Evolutionary conservation across 2,329 filamentous ascomycete species (phyloP), one percentile per base, ranked within the genome.

Genomic region (Claviceps capensis): DNA sequence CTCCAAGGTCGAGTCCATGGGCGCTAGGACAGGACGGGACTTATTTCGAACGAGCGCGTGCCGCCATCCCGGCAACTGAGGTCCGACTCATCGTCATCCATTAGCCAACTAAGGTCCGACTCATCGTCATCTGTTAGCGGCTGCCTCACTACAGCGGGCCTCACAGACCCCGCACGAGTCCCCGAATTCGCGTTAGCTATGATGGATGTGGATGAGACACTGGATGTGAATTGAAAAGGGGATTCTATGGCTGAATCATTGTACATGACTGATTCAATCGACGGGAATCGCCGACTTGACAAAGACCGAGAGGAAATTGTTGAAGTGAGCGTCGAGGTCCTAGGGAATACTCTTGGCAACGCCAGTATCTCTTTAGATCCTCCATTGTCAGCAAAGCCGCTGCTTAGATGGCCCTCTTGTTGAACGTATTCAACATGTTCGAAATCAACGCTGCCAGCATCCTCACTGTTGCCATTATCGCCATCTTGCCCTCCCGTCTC

Each of bases 1-100:
- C 16, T 36, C 50, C 50, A 51, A 19, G 44, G 44, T 34, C 50
- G 50, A 36, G 37, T 51, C 50, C 44, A 51, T 47, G 6, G 38
- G 42, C 44, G 36, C 36, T 36, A 19, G 22, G 43, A 2, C 44
- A 40, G 37, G 30, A 41, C 30, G 14, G 47, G 37, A 43, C 44
- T 46, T 23, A 17, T 46, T 34, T 34, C 16, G 43, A 11, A 11
- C 5, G 8, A 14, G 49, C 30, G 26, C 11, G 19, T 23, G 38
- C 6, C 7, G 17, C 40, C 17, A 36, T 11, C 43, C 23, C 26
- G 5, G 4, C 4, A 16, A 36, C 48, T 37, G 23, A 16, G 13
- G 40, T 11, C 17, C 2, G 22, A 30, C 16, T 43, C 47, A 13
- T 49, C 40, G 40, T 50, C 9, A 34, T 34, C 30, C 6, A 7